Evolutionary conservation across 108 stramenopile species (phyloP).

Genomic region (Licmophora abbreviata): DNA sequence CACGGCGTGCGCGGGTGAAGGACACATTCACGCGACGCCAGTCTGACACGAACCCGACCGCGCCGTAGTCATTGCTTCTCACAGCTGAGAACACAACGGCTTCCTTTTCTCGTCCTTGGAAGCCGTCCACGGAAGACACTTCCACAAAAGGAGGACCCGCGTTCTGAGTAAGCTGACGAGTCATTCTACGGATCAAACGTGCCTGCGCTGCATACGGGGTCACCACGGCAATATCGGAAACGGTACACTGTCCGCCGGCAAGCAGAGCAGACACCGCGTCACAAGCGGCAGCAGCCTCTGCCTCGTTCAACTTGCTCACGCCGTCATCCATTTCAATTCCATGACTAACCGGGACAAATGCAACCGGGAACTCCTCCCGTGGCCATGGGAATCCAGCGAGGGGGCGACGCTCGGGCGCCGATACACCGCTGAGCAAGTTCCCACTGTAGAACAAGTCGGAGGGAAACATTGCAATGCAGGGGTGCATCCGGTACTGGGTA

Average conservation of each 20-base stretch:
- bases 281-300: slow-evolving; percentile 87
- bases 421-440: slow-evolving; percentile 75
- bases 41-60: slow-evolving; percentile 96
- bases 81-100: slow-evolving; percentile 97
- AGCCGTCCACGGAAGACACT: slow-evolving; percentile 97
- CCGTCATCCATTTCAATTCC: slow-evolving; percentile 85
- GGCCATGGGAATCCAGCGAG: slow-evolving; percentile 89
- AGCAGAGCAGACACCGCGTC: slow-evolving; percentile 80
- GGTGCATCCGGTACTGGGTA: slow-evolving; percentile 95
- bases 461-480: slow-evolving; percentile 88
- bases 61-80: slow-evolving; percentile 86
- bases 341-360: slow-evolving; percentile 71
- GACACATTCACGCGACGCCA: slow-evolving; percentile 98
- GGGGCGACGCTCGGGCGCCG: slow-evolving; percentile 79
- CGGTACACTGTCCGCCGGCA: slow-evolving; percentile 68
- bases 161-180: slow-evolving; percentile 50
- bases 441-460: slow-evolving; percentile 87
- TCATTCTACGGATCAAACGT: slow-evolving; percentile 76
- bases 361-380: slow-evolving; percentile 82
- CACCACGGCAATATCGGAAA: slow-evolving; percentile 94
- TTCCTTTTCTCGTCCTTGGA: slow-evolving; percentile 99
- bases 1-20: slow-evolving; percentile 94
- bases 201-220: slow-evolving; percentile 99
- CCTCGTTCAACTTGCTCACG: slow-evolving; percentile 88
- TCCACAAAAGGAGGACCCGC: slow-evolving; percentile 78